Conservation (phyloP, 305 asterid genomes). For the Rubia balearica region DNA sequence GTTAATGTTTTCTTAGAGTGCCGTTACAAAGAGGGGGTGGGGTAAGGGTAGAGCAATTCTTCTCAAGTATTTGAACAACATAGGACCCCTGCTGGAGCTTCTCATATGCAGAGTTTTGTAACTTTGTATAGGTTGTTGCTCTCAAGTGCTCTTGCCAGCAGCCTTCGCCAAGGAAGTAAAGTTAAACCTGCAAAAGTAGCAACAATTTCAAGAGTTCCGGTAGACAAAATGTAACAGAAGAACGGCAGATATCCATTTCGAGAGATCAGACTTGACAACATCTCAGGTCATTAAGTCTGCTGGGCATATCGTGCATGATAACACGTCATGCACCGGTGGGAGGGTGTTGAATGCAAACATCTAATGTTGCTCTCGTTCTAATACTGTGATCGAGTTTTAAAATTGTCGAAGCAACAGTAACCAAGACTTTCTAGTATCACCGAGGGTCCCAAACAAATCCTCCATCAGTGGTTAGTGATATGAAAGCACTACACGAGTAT, state of each 20-base stretch:
- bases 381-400: neutral
- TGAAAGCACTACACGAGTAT: neutral
- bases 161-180: constrained; percentile 26
- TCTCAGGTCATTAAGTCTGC: neutral
- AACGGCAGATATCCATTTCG: neutral
- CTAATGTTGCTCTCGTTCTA: neutral
- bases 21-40: neutral
- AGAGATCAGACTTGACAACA: neutral
- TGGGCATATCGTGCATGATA: neutral
- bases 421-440: neutral
- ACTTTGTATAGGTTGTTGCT: neutral
- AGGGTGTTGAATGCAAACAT: no score
- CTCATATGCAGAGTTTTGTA: neutral
- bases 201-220: neutral
- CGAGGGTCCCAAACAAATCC: neutral
- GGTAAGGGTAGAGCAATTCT: neutral
- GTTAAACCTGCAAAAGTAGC: constrained; percentile 18
- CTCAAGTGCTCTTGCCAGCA: constrained; percentile 17
- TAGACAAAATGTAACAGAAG: neutral
- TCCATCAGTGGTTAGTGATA: no score
- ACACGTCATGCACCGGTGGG: neutral
- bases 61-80: constrained; percentile 12
- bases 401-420: neutral
- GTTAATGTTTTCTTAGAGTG: neutral
- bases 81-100: neutral